phyloP scores from a whole-genome alignment of 495 filamentous ascomycete genomes.

The Aspergillus homomorphus region DNA sequence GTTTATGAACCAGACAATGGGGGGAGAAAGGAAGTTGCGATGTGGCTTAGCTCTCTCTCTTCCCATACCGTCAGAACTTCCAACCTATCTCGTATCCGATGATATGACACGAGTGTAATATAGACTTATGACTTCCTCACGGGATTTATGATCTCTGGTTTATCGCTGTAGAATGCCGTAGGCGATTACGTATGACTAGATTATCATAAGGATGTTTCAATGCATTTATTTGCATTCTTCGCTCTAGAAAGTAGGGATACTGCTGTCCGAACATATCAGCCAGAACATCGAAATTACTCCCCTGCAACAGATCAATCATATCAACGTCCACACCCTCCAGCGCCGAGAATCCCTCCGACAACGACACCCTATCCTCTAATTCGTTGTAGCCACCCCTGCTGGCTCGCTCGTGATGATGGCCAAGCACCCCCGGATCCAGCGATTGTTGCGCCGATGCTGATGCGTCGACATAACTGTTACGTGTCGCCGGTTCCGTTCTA shows the following conservation, averaged over 20 bases:
- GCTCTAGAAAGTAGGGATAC: slow-evolving; percentile 33
- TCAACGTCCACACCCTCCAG: slow-evolving; percentile 34
- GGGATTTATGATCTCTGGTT: slow-evolving; percentile 15
- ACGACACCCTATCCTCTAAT: slow-evolving; percentile 1
- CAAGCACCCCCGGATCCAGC: not conserved
- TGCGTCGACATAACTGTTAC: not conserved
- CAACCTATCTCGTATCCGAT: slow-evolving; percentile 23
- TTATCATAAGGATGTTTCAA: no score
- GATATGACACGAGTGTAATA: slow-evolving; percentile 34
- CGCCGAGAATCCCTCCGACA: slow-evolving; percentile 9
- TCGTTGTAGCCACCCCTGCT: not conserved
- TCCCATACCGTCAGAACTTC: slow-evolving; percentile 20
- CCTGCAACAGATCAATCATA: slow-evolving; percentile 40
- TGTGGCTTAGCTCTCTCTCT: slow-evolving; percentile 27
- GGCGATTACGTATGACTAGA: not conserved
- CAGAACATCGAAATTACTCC: slow-evolving; percentile 35
- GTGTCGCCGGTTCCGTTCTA: not conserved
- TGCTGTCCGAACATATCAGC: slow-evolving; percentile 41
- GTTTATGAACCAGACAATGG: slow-evolving; percentile 5
- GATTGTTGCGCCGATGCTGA: not conserved
- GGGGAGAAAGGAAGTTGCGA: slow-evolving; percentile 35
- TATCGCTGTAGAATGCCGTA: no score
- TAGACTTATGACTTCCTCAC: slow-evolving; percentile 41
- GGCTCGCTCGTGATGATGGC: not conserved
- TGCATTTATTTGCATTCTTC: not conserved